Evolutionary conservation across 371 early-diverging fungal genomes (phyloP).

Genomic region (Zopfochytrium polystomum): DNA sequence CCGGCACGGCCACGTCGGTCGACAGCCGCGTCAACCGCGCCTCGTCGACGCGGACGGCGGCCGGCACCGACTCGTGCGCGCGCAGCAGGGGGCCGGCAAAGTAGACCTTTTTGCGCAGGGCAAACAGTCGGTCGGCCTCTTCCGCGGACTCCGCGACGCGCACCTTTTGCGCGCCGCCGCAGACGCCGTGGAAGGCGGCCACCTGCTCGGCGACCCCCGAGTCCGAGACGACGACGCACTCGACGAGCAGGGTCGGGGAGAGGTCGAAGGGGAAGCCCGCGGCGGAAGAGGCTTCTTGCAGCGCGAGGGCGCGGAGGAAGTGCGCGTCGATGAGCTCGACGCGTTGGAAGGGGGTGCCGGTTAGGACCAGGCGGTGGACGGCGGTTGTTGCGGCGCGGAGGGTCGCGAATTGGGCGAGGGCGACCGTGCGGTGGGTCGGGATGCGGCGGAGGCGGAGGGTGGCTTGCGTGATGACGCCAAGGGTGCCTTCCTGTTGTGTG

Average conservation of each 20-base stretch:
- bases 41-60: too few species aligned
- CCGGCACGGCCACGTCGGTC: slow-evolving; percentile 68
- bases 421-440: slow-evolving; percentile 39
- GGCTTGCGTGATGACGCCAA: slow-evolving; percentile 84
- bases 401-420: slow-evolving; percentile 32
- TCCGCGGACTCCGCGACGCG: slow-evolving; percentile 3
- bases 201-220: slow-evolving; percentile 19
- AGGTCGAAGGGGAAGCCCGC: too few species aligned
- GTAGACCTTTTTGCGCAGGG: slow-evolving; percentile 33
- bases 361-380: slow-evolving; percentile 32
- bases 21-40: slow-evolving; percentile 55
- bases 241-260: slow-evolving; percentile 33
- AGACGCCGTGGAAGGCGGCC: slow-evolving; percentile 6
- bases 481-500: too few species aligned
- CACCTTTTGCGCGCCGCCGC: slow-evolving; percentile 5
- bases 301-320: slow-evolving; percentile 23
- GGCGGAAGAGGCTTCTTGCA: slow-evolving; percentile 12
- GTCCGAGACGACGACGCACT: slow-evolving; percentile 25
- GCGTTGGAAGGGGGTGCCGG: too few species aligned
- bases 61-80: too few species aligned
- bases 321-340: slow-evolving; percentile 46
- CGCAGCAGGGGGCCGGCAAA: slow-evolving; percentile 32
- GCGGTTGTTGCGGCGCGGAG: slow-evolving; percentile 24
- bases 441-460: slow-evolving; percentile 64
- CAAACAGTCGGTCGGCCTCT: slow-evolving; percentile 35